Conservation (phyloP, 257 asterid species). For the Phtheirospermum japonicum region DNA sequence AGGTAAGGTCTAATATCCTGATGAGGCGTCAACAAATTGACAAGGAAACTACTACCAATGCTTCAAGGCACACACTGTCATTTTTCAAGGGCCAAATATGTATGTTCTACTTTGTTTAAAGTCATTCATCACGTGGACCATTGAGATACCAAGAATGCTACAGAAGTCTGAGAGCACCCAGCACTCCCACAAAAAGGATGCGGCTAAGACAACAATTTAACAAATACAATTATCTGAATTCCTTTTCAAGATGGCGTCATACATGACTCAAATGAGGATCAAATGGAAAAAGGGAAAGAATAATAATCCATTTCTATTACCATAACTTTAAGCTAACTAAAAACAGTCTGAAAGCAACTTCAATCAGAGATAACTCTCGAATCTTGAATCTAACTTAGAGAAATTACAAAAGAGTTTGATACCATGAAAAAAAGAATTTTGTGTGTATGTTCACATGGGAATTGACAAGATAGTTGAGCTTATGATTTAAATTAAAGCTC, state of each 20-base stretch:
- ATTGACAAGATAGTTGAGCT: slow-evolving; percentile 15
- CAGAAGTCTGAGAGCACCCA: slow-evolving; percentile 1
- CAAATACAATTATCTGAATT: neutral
- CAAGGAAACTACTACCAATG: neutral
- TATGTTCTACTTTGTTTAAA: neutral
- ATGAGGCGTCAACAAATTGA: neutral
- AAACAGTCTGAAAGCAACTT: slow-evolving; percentile 21
- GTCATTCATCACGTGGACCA: neutral
- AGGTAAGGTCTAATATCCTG: too few relatives aligned
- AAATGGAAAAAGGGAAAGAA: neutral
- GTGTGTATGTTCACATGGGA: slow-evolving; percentile 4
- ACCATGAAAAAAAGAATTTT: neutral
- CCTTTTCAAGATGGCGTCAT: neutral
- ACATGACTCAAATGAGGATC: neutral
- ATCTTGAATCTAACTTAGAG: slow-evolving; percentile 1
- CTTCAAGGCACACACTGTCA: neutral
- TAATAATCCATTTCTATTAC: neutral
- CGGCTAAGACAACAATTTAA: neutral
- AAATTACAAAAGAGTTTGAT: neutral
- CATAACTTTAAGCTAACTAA: neutral
- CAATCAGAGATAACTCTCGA: slow-evolving; percentile 8
- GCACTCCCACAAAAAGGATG: slow-evolving; percentile 12
- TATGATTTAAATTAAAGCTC: slow-evolving; percentile 24
- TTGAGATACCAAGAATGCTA: slow-evolving; percentile 17
- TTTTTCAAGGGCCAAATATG: too few relatives aligned